Evolutionary conservation across 2,329 filamentous ascomycete genomes (phyloP).

Genomic region (Macrophomina tecta): DNA sequence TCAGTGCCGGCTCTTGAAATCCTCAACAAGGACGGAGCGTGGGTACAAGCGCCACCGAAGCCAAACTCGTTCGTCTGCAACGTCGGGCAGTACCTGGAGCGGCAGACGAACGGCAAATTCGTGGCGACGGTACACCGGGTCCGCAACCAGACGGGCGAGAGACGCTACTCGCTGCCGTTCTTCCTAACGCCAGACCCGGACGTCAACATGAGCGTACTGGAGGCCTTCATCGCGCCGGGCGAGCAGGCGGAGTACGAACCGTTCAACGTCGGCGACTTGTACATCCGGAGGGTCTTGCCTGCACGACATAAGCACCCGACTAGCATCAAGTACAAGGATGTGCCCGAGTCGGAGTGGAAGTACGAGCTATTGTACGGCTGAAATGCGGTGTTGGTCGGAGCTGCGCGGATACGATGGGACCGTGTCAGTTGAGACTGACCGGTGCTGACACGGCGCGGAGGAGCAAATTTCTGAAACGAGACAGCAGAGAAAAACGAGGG

Average conservation of each 20-base stretch:
- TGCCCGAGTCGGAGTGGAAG: constrained; percentile 43
- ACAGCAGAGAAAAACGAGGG: background rate
- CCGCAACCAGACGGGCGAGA: constrained; percentile 45
- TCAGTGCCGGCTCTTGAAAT: constrained; percentile 43
- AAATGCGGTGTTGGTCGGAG: background rate
- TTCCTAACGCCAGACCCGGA: constrained; percentile 48
- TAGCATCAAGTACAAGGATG: constrained; percentile 43
- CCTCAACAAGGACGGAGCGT: constrained; percentile 49
- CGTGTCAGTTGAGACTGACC: background rate
- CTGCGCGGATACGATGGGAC: background rate
- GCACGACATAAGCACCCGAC: constrained; percentile 47
- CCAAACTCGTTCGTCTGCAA: constrained; percentile 49
- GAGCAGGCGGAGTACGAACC: constrained; percentile 23
- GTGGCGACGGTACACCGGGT: constrained; percentile 50
- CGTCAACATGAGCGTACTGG: constrained; percentile 40
- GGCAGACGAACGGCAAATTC: constrained; percentile 50
- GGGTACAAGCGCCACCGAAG: constrained; percentile 47
- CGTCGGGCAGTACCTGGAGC: constrained; percentile 49
- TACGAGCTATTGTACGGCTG: constrained; percentile 33
- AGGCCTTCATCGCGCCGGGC: constrained; percentile 37
- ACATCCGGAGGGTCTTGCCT: constrained; percentile 42
- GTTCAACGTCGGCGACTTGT: constrained; percentile 36
- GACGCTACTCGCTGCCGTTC: constrained; percentile 50
- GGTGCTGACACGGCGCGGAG: background rate
- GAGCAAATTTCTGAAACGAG: constrained; percentile 1